Evolutionary conservation across 148 eudicot genomes (phyloP).

Genomic region (Amaranthus palmeri): DNA sequence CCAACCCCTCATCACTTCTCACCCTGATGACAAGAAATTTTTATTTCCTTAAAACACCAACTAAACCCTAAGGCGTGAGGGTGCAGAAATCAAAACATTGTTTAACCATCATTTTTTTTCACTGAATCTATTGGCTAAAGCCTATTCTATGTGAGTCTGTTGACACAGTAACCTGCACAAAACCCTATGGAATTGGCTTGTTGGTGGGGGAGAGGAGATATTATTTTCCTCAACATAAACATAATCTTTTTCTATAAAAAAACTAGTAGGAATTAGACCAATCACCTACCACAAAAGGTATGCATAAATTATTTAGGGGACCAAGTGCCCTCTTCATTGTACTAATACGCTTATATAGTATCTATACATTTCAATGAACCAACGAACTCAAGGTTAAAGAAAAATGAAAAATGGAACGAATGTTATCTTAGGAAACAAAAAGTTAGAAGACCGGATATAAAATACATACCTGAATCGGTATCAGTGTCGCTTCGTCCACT

Average conservation of each 20-base stretch:
- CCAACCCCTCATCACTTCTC: background rate
- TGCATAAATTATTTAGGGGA: background rate
- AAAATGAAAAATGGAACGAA: background rate
- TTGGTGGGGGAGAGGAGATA: background rate
- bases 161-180: background rate
- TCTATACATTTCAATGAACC: background rate
- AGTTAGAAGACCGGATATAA: background rate
- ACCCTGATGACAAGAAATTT: background rate
- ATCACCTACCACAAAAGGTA: background rate
- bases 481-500: constrained; percentile 81
- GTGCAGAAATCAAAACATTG: background rate
- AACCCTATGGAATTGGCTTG: too few relatives aligned
- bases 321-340: background rate
- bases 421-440: background rate
- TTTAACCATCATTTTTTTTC: background rate
- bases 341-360: background rate
- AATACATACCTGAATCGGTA: constrained; percentile 63
- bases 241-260: background rate
- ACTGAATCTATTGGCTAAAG: background rate
- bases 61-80: too few relatives aligned
- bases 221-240: background rate
- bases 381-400: background rate
- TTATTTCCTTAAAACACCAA: background rate
- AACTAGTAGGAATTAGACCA: background rate
- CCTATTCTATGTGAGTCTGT: background rate